phyloP scores from a whole-genome alignment of 371 early-diverging fungal species.

The Saksenaea vasiformis region DNA sequence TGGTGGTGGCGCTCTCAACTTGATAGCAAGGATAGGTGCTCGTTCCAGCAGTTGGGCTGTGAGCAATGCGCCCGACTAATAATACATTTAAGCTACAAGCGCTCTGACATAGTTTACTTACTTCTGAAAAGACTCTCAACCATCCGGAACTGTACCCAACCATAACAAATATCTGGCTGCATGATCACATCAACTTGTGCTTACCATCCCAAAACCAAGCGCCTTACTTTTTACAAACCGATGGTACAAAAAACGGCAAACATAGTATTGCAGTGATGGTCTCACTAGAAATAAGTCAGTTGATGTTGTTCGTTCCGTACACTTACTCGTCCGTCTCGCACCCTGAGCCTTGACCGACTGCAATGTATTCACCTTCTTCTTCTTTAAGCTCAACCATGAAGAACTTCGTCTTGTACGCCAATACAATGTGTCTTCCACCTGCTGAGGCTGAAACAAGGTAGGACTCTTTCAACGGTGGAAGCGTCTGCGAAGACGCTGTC shows the following conservation, averaged over 20 bases:
- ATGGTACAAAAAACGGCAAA: constrained; percentile 58
- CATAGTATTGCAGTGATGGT: constrained; percentile 59
- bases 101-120: constrained; percentile 12
- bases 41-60: constrained; percentile 61
- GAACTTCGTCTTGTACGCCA: constrained; percentile 49
- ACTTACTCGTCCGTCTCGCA: constrained; percentile 41
- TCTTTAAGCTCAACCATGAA: constrained; percentile 39
- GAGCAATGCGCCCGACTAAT: constrained; percentile 52
- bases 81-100: background rate
- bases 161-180: constrained; percentile 61
- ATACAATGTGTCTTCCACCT: constrained; percentile 32
- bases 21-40: constrained; percentile 51
- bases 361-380: constrained; percentile 45
- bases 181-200: background rate
- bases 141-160: constrained; percentile 64
- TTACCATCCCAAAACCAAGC: background rate
- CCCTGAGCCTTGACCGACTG: constrained; percentile 58
- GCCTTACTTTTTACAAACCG: constrained; percentile 52
- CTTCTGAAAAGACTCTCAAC: constrained; percentile 65
- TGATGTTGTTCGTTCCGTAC: background rate
- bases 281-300: constrained; percentile 38
- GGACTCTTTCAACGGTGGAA: constrained; percentile 26
- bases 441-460: constrained; percentile 44
- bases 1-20: constrained; percentile 53
- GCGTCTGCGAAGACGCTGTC: constrained; percentile 8